Evolutionary conservation across 1,284 basidiomycete species (phyloP), one percentile per base, ranked within the genome.

Genomic region (Rhodotorula glutinis): DNA sequence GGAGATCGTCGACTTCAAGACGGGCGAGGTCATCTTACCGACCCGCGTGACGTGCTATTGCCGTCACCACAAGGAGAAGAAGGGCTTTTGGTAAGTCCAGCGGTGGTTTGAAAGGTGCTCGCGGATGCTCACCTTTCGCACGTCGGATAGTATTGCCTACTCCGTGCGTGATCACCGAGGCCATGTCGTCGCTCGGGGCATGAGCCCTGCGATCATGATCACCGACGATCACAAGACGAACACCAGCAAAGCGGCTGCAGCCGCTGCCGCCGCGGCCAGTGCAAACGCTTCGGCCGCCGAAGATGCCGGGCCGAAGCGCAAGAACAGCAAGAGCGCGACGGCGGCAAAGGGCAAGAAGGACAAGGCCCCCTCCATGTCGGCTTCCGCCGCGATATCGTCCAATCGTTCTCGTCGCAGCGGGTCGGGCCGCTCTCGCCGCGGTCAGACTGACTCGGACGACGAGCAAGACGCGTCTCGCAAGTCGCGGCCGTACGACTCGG

Each of bases 11-110:
- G 90, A 93, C 75, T 92, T 98, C 77, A 88, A 87, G 21, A 84
- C 88, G 25, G 96, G 96, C 43, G 90, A 91, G 47, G 88, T 88
- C 19, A 85, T 91, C 25, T 83, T 99, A 23, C 96, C 96, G 4
- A 88, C 98, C 57, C 87, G 96, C 56, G 92, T 99, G 72, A 97
- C 96, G 11, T 99, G 96, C 81, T 99, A 99, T 79, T 98, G 96
- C 76, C 88, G 96, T 60, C 96, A 98, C 82, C 96, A 99, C 80
- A 88, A 92, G 69, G 96, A 98, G 81, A 98, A 97, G 81, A 83
- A 90, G 56, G 96, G 96, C 1, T 99, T 98, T 81, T 80, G 78
- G 82, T 83, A 62, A 74, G 82, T 77, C 19, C 27, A 17, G 4
- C 33, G 30, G 54, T 11, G 1, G 4, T 13, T 2, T 13, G 29